Percentiles rank a stretch among this genome's conserved stretches.
These are phyloP conservation scores for Daldinia concentrica DNA, from an alignment of 495 filamentous ascomycete species.

Conservation along the genomic window DNA sequence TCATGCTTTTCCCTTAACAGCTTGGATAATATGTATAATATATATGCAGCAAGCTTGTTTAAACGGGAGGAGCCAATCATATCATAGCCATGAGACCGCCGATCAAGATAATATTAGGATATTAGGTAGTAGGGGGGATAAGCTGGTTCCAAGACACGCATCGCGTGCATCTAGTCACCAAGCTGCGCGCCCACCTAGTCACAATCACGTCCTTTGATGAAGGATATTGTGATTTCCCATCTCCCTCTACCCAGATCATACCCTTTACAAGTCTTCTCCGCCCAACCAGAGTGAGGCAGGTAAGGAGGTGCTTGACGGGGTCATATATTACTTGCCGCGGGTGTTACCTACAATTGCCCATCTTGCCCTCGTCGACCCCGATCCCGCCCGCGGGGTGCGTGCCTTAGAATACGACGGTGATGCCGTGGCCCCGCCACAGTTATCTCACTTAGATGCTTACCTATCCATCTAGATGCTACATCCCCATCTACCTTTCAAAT, in stretches of 20 bases:
- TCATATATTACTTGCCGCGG: constrained; percentile 40
- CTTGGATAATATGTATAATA: constrained; percentile 8
- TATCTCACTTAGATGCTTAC: neutral
- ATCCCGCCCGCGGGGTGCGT: constrained; percentile 40
- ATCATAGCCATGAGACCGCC: constrained; percentile 13
- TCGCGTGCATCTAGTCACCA: constrained; percentile 39
- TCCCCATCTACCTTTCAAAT: neutral
- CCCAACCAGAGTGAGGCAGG: constrained; percentile 37
- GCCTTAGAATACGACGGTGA: constrained; percentile 37
- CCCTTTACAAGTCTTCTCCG: constrained; percentile 2
- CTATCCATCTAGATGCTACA: neutral
- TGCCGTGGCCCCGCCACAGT: constrained; percentile 19
- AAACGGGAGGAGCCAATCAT: constrained; percentile 27
- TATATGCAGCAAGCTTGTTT: constrained; percentile 28
- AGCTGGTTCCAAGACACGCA: constrained; percentile 39
- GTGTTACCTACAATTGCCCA: constrained; percentile 25
- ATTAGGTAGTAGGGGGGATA: neutral
- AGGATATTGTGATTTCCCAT: constrained; percentile 24
- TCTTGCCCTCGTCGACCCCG: constrained; percentile 16
- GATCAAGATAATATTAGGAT: constrained; percentile 30
- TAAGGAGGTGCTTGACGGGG: constrained; percentile 24
- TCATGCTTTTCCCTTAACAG: constrained; percentile 1
- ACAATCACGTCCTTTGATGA: constrained; percentile 24
- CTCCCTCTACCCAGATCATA: constrained; percentile 22
- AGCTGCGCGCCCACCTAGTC: constrained; percentile 19